A percentile compares a stretch with the other conserved stretches of the same genome.
These are phyloP conservation scores for Irpex sp. DNA, from an alignment of 1,284 basidiomycete genomes.

Conservation along the genomic window DNA sequence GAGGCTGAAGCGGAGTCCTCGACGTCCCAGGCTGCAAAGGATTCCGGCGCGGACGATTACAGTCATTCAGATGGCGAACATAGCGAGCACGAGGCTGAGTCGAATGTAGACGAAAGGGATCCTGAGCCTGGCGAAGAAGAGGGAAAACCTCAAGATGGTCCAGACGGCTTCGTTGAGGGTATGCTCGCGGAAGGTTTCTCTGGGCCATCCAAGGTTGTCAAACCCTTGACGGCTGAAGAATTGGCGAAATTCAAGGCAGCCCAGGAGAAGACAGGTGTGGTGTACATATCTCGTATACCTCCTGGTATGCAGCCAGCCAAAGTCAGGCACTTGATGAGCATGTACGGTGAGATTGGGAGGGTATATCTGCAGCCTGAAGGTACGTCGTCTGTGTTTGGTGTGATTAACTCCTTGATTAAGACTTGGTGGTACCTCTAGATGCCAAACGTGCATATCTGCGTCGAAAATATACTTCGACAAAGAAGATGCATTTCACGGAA, in stretches of 20 bases:
- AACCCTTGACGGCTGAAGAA: conserved; percentile 69
- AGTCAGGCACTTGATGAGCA: conserved; percentile 89
- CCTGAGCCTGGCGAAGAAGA: conserved; percentile 21
- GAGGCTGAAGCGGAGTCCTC: conserved; percentile 21
- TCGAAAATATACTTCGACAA: conserved; percentile 76
- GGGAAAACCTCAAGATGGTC: conserved; percentile 17
- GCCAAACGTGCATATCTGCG: conserved; percentile 75
- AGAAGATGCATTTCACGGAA: conserved; percentile 86
- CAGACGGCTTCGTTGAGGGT: conserved; percentile 31
- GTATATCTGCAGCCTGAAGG: conserved; percentile 90
- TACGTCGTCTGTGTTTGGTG: conserved; percentile 26
- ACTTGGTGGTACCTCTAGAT: conserved; percentile 41
- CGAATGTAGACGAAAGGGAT: conserved; percentile 23
- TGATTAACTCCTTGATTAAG: background rate
- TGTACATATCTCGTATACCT: conserved; percentile 96
- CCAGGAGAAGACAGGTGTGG: conserved; percentile 74
- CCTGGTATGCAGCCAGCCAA: conserved; percentile 99
- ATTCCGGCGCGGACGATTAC: background rate
- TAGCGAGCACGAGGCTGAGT: conserved; percentile 22
- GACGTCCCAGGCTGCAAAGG: conserved; percentile 7
- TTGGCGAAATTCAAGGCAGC: conserved; percentile 68
- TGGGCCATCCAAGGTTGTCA: conserved; percentile 55
- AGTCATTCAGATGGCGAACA: conserved; percentile 17
- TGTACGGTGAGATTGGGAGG: conserved; percentile 79
- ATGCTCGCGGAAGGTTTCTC: conserved; percentile 59